Percentiles rank a stretch among this genome's conserved stretches.
phyloP scores from a whole-genome alignment of 495 filamentous ascomycete genomes.

The Xylaria cubensis region DNA sequence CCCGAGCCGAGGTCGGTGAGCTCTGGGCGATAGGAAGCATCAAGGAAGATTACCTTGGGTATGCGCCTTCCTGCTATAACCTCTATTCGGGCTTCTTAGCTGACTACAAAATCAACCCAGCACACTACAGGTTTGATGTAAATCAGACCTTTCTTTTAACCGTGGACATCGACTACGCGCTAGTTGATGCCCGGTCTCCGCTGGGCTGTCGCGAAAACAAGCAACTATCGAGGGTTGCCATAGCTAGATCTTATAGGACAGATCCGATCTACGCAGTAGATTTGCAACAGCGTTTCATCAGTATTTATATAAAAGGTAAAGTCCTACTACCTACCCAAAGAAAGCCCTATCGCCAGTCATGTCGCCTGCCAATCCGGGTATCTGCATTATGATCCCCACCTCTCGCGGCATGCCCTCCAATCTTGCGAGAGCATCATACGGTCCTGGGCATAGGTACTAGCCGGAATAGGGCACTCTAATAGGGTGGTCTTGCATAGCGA shows the following conservation, averaged over 20 bases:
- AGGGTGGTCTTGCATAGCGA: conserved; percentile 13
- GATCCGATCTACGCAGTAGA: conserved; percentile 25
- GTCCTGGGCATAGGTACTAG: not conserved
- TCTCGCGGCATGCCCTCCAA: not conserved
- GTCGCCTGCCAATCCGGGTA: conserved; percentile 7
- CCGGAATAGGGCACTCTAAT: conserved; percentile 5
- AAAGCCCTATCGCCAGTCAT: conserved; percentile 15
- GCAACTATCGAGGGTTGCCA: conserved; percentile 17
- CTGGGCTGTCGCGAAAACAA: conserved; percentile 15
- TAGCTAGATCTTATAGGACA: conserved; percentile 27
- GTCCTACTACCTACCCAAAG: conserved; percentile 24
- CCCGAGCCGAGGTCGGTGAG: conserved; percentile 86
- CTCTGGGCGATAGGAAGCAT: conserved; percentile 98
- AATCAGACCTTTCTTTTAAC: conserved; percentile 18
- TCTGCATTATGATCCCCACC: not conserved
- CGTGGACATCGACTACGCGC: not conserved
- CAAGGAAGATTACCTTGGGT: conserved; percentile 79
- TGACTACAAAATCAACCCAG: conserved; percentile 15
- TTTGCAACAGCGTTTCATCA: conserved; percentile 23
- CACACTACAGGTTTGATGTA: conserved; percentile 25
- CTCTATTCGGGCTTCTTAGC: not conserved
- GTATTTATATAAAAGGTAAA: conserved; percentile 28
- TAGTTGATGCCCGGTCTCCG: conserved; percentile 6
- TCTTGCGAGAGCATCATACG: not conserved
- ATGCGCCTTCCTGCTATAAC: conserved; percentile 26